Evolutionary conservation across 2,329 filamentous ascomycete genomes (phyloP), one percentile per base, ranked within the genome.

Genomic region (Microsporum audouinii): DNA sequence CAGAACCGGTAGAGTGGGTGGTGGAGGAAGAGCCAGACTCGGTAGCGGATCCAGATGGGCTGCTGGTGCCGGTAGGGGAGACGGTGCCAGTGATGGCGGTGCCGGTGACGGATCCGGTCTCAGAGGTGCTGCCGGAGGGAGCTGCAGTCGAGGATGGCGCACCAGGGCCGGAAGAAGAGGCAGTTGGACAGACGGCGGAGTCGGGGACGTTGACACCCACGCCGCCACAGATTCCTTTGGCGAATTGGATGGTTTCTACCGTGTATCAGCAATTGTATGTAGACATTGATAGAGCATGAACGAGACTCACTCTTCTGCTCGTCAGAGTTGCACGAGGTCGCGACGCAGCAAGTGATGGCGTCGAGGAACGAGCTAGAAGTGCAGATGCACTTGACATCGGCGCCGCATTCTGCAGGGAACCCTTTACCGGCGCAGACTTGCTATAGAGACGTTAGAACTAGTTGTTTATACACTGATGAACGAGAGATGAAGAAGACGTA

Each of bases 361-460:
- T 63, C 67, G 60, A 84, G 68, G 73, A 83, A 83, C 17, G 69
- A 66, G 8, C 68, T 63, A 63, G 72, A 71, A 5, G 66, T 67
- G 67, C 81, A 83, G 64, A 82, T 80, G 66, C 81, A 83, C 39
- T 69, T 66, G 62, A 77, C 70, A 61, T 82, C 74, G 23, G 78
- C 60, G 36, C 69, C 68, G 64, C 77, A 77, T 5, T 70, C 72
- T 10, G 74, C 70, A 17, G 70, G 70, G 45, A 76, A 71, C 23
- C 78, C 70, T n/a, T 68, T 64, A n/a, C 73, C 73, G 61, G 76
- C 76, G 62, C 77, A 79, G 3, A 45, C 17, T 71, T 69, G 66
- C 73, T 74, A 69, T 57, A 33, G 47, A 17, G 23, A 7, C 23
- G 59, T 33, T 38, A 43, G 49, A 43, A 17, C 4, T 43, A 43